Evolutionary conservation across 2,329 filamentous ascomycete species (phyloP).

Genomic region (Fusarium mangiferae): DNA sequence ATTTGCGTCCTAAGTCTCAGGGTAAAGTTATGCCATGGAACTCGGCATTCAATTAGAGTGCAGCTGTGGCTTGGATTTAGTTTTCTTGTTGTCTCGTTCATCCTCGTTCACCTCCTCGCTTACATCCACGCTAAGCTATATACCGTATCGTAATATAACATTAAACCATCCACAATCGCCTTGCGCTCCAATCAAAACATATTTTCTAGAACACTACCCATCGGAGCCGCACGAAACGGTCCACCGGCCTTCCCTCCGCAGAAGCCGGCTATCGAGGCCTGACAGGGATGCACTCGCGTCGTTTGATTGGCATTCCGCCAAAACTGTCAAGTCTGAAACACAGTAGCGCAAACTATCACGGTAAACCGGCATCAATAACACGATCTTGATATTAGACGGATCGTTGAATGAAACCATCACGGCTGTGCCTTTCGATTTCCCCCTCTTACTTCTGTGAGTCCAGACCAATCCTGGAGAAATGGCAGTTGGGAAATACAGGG

Average conservation of each 20-base stretch:
- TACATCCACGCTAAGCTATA: not conserved
- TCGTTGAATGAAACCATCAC: not conserved
- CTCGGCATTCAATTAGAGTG: not conserved
- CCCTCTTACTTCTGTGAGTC: not conserved
- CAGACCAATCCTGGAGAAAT: not conserved
- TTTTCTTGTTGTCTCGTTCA: not conserved
- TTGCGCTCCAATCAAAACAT: not conserved
- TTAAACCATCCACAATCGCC: not conserved
- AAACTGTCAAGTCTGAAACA: not conserved
- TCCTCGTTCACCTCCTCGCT: not conserved
- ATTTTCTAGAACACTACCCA: not conserved
- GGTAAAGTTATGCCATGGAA: not conserved
- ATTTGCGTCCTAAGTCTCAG: not conserved
- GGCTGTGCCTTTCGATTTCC: not conserved
- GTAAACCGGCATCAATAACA: conserved; percentile 5
- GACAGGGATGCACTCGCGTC: not conserved
- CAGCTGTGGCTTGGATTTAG: not conserved
- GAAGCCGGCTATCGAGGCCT: not conserved
- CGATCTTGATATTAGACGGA: not conserved
- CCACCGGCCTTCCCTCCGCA: not conserved
- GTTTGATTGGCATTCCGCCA: not conserved
- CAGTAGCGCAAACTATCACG: not conserved
- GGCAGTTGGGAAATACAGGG: not conserved
- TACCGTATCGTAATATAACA: not conserved
- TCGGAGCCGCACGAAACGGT: not conserved